These are phyloP conservation scores for Candida gigantensis DNA, from an alignment of 1,139 yeast species.

Conservation along the genomic window DNA sequence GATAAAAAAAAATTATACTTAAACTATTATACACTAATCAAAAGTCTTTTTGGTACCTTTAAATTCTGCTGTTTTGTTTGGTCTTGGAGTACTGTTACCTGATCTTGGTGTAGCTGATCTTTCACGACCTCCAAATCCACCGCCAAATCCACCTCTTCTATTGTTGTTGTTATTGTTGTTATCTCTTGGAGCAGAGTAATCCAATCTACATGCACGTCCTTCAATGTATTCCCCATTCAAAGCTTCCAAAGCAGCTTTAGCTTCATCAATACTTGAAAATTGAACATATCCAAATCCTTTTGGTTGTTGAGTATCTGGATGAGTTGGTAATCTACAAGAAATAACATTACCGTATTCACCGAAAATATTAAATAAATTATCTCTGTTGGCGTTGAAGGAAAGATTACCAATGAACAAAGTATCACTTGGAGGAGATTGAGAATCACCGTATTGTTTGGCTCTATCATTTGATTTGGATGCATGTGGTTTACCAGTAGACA, in stretches of 20 bases:
- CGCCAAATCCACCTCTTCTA: constrained; percentile 38
- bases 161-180: constrained; percentile 34
- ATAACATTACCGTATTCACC: constrained; percentile 77
- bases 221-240: constrained; percentile 86
- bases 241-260: constrained; percentile 84
- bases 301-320: constrained; percentile 98
- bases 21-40: constrained; percentile 44
- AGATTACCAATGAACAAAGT: constrained; percentile 95
- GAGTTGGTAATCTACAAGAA: constrained; percentile 93
- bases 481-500: constrained; percentile 83
- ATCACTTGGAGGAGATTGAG: constrained; percentile 88
- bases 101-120: constrained; percentile 49
- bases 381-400: constrained; percentile 86
- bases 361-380: constrained; percentile 69
- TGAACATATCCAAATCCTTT: constrained; percentile 99
- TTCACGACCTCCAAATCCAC: constrained; percentile 39
- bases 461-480: constrained; percentile 62
- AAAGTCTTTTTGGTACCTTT: constrained; percentile 78
- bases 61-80: constrained; percentile 54
- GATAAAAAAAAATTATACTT: constrained; percentile 2
- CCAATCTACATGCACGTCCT: constrained; percentile 94
- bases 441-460: constrained; percentile 87
- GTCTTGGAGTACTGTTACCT: constrained; percentile 52
- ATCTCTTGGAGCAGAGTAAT: constrained; percentile 90
- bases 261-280: constrained; percentile 82